Evolutionary conservation across 2,329 filamentous ascomycete species (phyloP), one percentile per base, ranked within the genome.

Genomic region (Nemania diffusa): DNA sequence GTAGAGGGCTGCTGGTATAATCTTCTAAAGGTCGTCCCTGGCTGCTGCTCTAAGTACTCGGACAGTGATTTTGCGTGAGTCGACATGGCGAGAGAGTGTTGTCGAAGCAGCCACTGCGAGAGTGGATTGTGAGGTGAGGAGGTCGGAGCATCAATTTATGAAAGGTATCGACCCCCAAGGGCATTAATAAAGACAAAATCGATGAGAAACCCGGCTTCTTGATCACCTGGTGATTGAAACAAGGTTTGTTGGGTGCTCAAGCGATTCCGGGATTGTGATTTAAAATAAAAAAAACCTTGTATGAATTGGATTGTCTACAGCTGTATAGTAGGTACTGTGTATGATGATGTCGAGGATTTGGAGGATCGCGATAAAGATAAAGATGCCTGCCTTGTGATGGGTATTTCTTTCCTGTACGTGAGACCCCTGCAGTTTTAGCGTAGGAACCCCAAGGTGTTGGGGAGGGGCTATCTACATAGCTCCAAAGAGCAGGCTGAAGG

Each of bases 1-100:
- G 96, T 97, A 48, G 95, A 97, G 32, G 96, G 96, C 84, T 97
- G 94, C 82, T 94, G 92, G 85, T 99, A 99, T 52, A 99, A 87
- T 80, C 93, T 92, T 78, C 90, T 89, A 80, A 98, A 97, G 40
- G 93, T 97, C 48, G 92, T 93, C 71, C 94, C 93, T 57, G 92
- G 92, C 76, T 97, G 90, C 78, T 91, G 90, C 86, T 98, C 94
- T 78, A 98, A 90, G 81, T 97, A 98, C 78, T 97, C 94, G 78
- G 95, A 92, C 66, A 90, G 86, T 71, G 87, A 85, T 55, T 69
- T 77, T 24, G 72, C 64, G 68, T 69, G 73, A 66, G 64, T 70
- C 71, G 77, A 73, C 76, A 79, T 79, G 73, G 57, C 17, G 40
- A 44, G 22, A 50, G 52, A 64, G 51, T 58, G 51, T 59, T 42